These are phyloP conservation scores for Cyanidium caldarium DNA, from an alignment of 23 red algal genomes.

Conservation along the genomic window DNA sequence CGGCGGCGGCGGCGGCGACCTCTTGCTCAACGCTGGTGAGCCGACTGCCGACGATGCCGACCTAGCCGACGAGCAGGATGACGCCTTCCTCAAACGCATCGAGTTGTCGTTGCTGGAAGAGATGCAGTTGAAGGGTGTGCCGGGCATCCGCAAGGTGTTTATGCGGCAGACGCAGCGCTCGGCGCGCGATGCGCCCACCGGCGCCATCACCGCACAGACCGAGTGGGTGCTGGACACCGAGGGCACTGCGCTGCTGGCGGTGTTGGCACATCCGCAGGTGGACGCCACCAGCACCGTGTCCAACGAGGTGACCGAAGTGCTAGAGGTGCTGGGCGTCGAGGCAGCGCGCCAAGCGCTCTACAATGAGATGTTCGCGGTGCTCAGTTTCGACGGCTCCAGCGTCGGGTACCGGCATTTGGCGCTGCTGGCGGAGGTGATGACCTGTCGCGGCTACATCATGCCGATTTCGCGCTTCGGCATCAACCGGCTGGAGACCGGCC, in stretches of 20 bases:
- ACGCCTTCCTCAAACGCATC: conserved; percentile 61
- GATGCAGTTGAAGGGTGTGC: conserved; percentile 68
- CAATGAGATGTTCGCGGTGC: conserved; percentile 77
- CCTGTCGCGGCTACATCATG: conserved; percentile 79
- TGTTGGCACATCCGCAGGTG: conserved; percentile 68
- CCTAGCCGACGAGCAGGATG: conserved; percentile 42
- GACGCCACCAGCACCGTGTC: conserved; percentile 76
- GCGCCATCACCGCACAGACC: conserved; percentile 23
- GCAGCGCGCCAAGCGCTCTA: conserved; percentile 55
- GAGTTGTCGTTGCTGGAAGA: conserved; percentile 48
- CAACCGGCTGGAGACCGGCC: conserved; percentile 61
- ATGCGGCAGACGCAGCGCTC: conserved; percentile 51
- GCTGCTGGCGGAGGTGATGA: conserved; percentile 86
- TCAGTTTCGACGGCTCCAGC: conserved; percentile 87
- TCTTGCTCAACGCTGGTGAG: background rate
- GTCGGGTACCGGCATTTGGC: conserved; percentile 90
- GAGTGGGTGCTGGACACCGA: conserved; percentile 99
- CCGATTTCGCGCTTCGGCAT: conserved; percentile 82
- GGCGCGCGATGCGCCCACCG: conserved; percentile 26
- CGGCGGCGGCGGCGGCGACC: conserved; percentile 10
- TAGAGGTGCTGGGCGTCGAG: conserved; percentile 87
- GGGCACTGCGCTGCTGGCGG: conserved; percentile 68
- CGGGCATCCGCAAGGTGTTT: conserved; percentile 72
- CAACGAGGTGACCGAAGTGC: conserved; percentile 86
- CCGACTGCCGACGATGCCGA: conserved; percentile 22